phyloP scores from a whole-genome alignment of 2,329 filamentous ascomycete species.

The Fusarium chuoi region DNA sequence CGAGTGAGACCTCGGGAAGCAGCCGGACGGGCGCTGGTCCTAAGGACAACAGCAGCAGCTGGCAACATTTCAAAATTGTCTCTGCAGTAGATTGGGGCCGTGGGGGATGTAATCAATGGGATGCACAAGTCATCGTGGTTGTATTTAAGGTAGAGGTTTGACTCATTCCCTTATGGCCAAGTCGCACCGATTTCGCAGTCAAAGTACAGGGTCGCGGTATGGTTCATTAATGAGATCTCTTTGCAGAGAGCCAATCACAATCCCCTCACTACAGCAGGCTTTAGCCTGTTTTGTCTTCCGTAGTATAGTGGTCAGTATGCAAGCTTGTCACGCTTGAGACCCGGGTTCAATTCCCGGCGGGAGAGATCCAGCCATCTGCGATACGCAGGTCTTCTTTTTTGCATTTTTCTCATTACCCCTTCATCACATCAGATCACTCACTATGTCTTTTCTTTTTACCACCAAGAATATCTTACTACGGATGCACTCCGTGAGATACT shows the following conservation, averaged over 20 bases:
- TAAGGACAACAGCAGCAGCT: neutral
- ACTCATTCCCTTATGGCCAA: neutral
- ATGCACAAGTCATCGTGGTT: neutral
- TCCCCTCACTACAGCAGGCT: neutral
- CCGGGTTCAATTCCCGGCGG: slow-evolving; percentile 41
- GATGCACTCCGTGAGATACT: slow-evolving; percentile 22
- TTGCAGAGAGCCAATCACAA: no score
- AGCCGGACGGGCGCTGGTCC: neutral
- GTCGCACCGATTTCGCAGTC: neutral
- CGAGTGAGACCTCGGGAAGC: neutral
- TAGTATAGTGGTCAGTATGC: slow-evolving; percentile 42
- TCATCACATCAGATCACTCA: neutral
- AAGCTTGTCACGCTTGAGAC: slow-evolving; percentile 42
- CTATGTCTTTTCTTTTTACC: neutral
- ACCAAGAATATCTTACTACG: slow-evolving; percentile 6
- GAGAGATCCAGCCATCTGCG: slow-evolving; percentile 37
- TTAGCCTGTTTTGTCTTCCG: slow-evolving; percentile 20
- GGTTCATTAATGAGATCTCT: no score
- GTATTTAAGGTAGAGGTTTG: neutral
- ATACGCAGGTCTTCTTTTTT: slow-evolving; percentile 2
- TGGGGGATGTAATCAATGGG: no score
- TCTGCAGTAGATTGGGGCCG: neutral
- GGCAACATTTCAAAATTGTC: neutral
- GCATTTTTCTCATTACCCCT: neutral
- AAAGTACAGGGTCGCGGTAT: neutral